phyloP scores from a whole-genome alignment of 2,329 filamentous ascomycete species.

The Monilinia vaccinii-corymbosi region DNA sequence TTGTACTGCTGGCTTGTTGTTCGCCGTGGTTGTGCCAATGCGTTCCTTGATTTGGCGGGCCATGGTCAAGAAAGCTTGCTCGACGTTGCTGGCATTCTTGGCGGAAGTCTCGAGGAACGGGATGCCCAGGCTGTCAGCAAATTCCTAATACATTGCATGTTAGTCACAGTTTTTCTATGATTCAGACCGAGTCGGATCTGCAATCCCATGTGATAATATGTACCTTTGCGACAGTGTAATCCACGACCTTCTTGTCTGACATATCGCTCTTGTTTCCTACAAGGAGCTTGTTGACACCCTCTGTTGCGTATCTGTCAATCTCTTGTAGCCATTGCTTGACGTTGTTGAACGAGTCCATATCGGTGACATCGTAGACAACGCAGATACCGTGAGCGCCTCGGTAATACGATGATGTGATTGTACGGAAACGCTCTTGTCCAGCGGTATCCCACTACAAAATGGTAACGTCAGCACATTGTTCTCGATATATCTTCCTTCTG shows the following conservation, averaged over 20 bases:
- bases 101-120: constrained; percentile 99
- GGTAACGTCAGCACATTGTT: constrained; percentile 25
- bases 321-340: constrained; percentile 99
- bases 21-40: constrained; percentile 90
- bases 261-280: constrained; percentile 99
- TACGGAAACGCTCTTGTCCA: constrained; percentile 98
- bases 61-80: constrained; percentile 99
- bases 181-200: background rate
- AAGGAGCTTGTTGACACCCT: constrained; percentile 98
- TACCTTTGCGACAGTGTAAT: constrained; percentile 99
- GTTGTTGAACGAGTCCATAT: constrained; percentile 99
- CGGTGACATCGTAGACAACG: constrained; percentile 99
- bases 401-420: constrained; percentile 99
- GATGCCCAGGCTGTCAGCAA: constrained; percentile 96
- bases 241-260: constrained; percentile 99
- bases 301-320: constrained; percentile 97
- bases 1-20: constrained; percentile 97
- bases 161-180: constrained; percentile 11
- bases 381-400: constrained; percentile 98
- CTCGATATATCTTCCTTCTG: background rate
- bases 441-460: constrained; percentile 86
- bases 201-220: constrained; percentile 28
- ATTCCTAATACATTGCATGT: constrained; percentile 56
- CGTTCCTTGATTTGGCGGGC: constrained; percentile 99
- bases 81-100: constrained; percentile 99